Evolutionary conservation across 176 grass and related monocot genomes (phyloP), one percentile per base, ranked within the genome.

Genomic region (Phoenix roebelenii): DNA sequence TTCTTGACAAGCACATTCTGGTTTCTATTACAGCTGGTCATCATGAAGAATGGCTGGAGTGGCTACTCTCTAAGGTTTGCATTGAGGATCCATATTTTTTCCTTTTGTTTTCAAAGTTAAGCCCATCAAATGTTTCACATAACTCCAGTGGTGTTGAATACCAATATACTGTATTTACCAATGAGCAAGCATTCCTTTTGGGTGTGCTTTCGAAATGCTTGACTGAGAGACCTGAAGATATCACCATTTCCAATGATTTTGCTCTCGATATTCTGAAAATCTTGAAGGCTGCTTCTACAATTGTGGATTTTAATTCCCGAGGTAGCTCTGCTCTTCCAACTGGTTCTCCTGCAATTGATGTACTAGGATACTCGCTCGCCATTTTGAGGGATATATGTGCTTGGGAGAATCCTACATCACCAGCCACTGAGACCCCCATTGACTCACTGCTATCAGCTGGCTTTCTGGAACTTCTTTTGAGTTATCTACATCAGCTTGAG

Each of bases 41-140:
- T 69, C 74, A 85, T 70, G 93, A 88, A 72, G 87, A 88, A 55
- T 97, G 93, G 93, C 35, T 97, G 49, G 84, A 88, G 49, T 97
- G 87, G 93, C 79, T 97, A 72, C 67, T 97, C 17, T 78, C 87
- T 72, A 92, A 97, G 83, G 72, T 80, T 66, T 97, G 79, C 73
- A 79, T 83, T 50, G 93, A 92, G 57, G 84, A 78, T 48, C 58
- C 72, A 72, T 88, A 75, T 55, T 88, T 88, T 52, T 49, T 78
- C 35, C 44, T 5, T 48, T 71, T 97, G 59, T 92, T 92, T 76
- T 5, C 9, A 18, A 59, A 71, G 23, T 77, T 97, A 69, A 68
- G 15, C 70, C 82, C 78, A 69, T 20, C 25, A 60, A 20, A 78
- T 69, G 62, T 69, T 76, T 59, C 19, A 15, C 23, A 76, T 35